A percentile compares a stretch with the other conserved stretches of the same genome.
Evolutionary conservation across 176 grass and related monocot genomes (phyloP).

Genomic region (Oropetium thomaeum): DNA sequence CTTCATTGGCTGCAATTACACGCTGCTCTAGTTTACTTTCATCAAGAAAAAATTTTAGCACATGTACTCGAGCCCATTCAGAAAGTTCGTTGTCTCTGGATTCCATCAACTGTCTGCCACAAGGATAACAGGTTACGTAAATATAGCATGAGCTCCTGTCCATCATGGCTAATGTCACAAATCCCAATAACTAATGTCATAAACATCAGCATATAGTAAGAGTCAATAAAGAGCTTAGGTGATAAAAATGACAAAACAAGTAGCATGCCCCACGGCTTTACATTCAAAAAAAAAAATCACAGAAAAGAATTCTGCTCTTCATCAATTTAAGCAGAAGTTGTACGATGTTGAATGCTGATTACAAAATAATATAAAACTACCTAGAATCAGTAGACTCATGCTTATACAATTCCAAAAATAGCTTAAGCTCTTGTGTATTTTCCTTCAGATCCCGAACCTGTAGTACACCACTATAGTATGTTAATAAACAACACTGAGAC

Average conservation of each 20-base stretch:
- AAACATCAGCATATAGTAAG: neutral
- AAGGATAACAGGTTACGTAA: slow-evolving; percentile 3
- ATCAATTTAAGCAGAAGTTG: neutral
- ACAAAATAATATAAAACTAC: slow-evolving; percentile 32
- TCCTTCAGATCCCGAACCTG: slow-evolving; percentile 52
- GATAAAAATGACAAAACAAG: neutral
- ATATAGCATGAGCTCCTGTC: too few relatives aligned
- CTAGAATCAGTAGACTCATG: slow-evolving; percentile 70
- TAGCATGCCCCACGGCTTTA: neutral
- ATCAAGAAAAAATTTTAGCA: slow-evolving; percentile 84
- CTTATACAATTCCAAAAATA: slow-evolving; percentile 66
- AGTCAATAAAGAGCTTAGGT: neutral
- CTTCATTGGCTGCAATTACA: slow-evolving; percentile 95
- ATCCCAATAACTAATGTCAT: neutral
- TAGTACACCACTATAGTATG: slow-evolving; percentile 6
- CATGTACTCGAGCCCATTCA: slow-evolving; percentile 71
- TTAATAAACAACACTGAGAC: neutral
- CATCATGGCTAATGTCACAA: too few relatives aligned
- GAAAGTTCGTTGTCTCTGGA: slow-evolving; percentile 62
- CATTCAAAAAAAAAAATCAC: neutral
- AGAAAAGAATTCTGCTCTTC: neutral
- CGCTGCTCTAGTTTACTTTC: slow-evolving; percentile 81
- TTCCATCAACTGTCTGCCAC: slow-evolving; percentile 72
- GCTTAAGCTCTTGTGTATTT: slow-evolving; percentile 48
- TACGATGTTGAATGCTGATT: neutral